Percentiles rank a stretch among this genome's conserved stretches.
Conservation (phyloP, 345 rosid species). For the Linum trigynum region DNA sequence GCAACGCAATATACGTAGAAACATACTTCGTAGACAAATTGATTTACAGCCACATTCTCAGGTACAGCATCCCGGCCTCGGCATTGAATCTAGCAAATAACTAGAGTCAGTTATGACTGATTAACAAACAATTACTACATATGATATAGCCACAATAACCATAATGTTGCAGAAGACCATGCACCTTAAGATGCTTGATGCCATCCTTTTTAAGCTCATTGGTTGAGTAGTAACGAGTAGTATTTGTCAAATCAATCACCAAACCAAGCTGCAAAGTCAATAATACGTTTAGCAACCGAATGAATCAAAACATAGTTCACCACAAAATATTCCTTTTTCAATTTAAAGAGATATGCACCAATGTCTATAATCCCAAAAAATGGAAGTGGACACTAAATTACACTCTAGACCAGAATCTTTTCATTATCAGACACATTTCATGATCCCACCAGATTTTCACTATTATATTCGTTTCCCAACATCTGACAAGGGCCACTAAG, state of each 20-base stretch:
- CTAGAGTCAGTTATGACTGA: neutral
- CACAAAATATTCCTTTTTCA: neutral
- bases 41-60: slow-evolving; percentile 73
- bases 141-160: neutral
- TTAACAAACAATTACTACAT: neutral
- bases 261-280: slow-evolving; percentile 67
- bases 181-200: slow-evolving; percentile 89
- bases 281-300: neutral
- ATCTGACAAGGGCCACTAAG: neutral
- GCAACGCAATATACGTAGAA: slow-evolving; percentile 5
- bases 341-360: neutral
- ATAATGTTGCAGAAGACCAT: slow-evolving; percentile 4
- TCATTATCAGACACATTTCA: neutral
- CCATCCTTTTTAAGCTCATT: slow-evolving; percentile 72
- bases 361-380: neutral
- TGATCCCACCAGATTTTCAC: neutral
- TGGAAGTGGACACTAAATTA: neutral
- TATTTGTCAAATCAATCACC: slow-evolving; percentile 97
- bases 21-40: slow-evolving; percentile 76
- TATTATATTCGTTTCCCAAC: neutral
- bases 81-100: slow-evolving; percentile 66
- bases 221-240: slow-evolving; percentile 70
- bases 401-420: neutral
- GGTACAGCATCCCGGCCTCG: slow-evolving; percentile 93
- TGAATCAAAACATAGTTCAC: neutral